These are phyloP conservation scores for Benincasa hispida DNA, from an alignment of 306 rosid genomes.

Conservation along the genomic window DNA sequence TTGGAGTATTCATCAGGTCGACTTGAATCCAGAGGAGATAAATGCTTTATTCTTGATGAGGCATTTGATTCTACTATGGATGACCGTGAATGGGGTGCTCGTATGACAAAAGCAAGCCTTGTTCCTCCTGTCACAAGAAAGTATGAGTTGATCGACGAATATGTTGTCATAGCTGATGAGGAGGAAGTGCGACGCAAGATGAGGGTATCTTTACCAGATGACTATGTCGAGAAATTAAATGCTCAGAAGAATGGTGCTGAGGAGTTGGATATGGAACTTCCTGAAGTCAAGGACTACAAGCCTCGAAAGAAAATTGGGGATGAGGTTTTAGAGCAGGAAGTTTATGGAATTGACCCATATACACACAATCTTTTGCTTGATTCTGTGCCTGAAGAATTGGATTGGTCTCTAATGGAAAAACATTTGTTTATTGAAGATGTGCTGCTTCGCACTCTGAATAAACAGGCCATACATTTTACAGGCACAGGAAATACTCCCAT, in stretches of 20 bases:
- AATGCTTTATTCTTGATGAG: constrained; percentile 34
- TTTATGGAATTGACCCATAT: constrained; percentile 95
- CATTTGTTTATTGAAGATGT: constrained; percentile 82
- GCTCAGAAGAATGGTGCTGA: constrained; percentile 91
- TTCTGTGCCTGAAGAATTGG: constrained; percentile 79
- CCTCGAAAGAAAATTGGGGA: constrained; percentile 85
- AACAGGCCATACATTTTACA: constrained; percentile 69
- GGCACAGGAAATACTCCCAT: constrained; percentile 83
- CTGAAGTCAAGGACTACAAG: constrained; percentile 93
- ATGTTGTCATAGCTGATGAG: constrained; percentile 74
- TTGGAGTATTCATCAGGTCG: constrained; percentile 37
- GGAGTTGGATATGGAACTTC: constrained; percentile 97
- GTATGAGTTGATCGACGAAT: constrained; percentile 81
- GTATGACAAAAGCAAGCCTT: constrained; percentile 96
- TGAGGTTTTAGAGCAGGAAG: constrained; percentile 95
- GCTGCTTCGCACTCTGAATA: constrained; percentile 73
- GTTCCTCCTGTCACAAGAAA: constrained; percentile 99
- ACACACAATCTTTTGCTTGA: constrained; percentile 97
- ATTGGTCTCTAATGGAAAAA: constrained; percentile 69
- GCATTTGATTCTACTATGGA: constrained; percentile 44
- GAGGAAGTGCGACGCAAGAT: constrained; percentile 86
- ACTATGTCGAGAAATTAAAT: constrained; percentile 74
- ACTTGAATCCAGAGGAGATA: constrained; percentile 38
- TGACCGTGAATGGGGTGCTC: constrained; percentile 99
- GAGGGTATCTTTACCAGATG: constrained; percentile 92